Conservation (phyloP, 768 basidiomycete genomes). For the Pleurotus djamor region DNA sequence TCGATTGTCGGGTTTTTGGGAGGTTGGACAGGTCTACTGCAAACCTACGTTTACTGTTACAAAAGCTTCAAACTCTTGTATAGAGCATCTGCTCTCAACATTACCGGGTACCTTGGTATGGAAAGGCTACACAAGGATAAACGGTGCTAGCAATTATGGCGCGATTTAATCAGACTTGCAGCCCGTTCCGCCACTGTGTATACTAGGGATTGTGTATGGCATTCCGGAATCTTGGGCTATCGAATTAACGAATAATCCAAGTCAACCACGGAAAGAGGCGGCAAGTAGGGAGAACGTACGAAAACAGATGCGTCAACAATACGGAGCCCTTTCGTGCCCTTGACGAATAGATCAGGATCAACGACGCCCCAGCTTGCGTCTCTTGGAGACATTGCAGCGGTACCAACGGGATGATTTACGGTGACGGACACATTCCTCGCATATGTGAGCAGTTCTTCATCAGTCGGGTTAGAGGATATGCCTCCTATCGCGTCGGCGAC, state of each 20-base stretch:
- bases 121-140: too few relatives aligned
- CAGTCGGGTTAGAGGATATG: slow-evolving; percentile 19
- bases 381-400: slow-evolving; percentile 24
- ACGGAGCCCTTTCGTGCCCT: slow-evolving; percentile 25
- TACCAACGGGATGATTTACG: slow-evolving; percentile 23
- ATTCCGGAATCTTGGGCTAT: slow-evolving; percentile 3
- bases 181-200: slow-evolving; percentile 9
- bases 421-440: slow-evolving; percentile 10
- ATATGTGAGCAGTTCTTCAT: slow-evolving; percentile 16
- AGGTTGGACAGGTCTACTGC: too few relatives aligned
- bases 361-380: slow-evolving; percentile 24
- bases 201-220: slow-evolving; percentile 5
- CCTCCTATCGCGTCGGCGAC: slow-evolving; percentile 15
- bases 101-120: too few relatives aligned
- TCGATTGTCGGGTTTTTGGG: too few relatives aligned
- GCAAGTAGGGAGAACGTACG: background rate
- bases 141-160: background rate
- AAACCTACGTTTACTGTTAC: too few relatives aligned
- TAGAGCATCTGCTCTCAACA: too few relatives aligned
- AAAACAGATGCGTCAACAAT: slow-evolving; percentile 29
- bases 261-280: background rate
- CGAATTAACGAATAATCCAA: background rate
- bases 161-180: slow-evolving; percentile 7
- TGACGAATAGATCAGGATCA: slow-evolving; percentile 26
- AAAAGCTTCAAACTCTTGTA: too few relatives aligned